Conservation (phyloP, 1,139 yeast genomes). For the Tardiomyces blankii region DNA sequence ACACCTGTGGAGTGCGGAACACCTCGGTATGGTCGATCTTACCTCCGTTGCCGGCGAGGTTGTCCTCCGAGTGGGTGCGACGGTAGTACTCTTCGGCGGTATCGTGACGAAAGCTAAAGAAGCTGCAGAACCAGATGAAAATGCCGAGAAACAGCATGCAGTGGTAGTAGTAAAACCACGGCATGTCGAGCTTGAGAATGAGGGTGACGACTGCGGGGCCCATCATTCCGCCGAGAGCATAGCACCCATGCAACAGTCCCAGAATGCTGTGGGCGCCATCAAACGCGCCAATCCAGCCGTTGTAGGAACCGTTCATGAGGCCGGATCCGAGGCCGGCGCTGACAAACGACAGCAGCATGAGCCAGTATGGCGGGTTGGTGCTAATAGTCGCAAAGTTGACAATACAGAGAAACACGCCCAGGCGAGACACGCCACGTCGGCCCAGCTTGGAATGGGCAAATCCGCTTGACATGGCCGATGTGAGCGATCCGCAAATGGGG, state of each 20-base stretch:
- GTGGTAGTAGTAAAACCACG: conserved; percentile 37
- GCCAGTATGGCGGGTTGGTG: conserved; percentile 29
- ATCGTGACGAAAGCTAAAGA: background rate
- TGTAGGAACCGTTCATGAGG: conserved; percentile 41
- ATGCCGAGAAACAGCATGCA: background rate
- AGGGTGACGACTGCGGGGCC: conserved; percentile 47
- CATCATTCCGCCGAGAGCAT: conserved; percentile 51
- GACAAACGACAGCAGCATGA: conserved; percentile 43
- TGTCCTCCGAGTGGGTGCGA: background rate
- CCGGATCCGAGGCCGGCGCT: conserved; percentile 54
- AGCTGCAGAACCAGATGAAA: background rate
- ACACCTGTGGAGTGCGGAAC: conserved; percentile 21
- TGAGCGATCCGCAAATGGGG: conserved; percentile 23
- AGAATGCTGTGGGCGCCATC: conserved; percentile 38
- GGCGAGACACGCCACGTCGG: conserved; percentile 26
- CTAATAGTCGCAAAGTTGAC: conserved; percentile 33
- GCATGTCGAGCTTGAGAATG: conserved; percentile 33
- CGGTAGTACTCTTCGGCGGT: background rate
- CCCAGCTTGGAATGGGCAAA: conserved; percentile 33
- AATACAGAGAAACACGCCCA: conserved; percentile 29
- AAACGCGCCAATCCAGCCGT: conserved; percentile 42
- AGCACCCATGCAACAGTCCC: conserved; percentile 44
- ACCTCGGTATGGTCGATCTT: background rate
- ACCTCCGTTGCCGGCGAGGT: background rate
- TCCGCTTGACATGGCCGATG: conserved; percentile 24